Evolutionary conservation across 257 asterid genomes (phyloP).

Genomic region (Scutellaria baicalensis): DNA sequence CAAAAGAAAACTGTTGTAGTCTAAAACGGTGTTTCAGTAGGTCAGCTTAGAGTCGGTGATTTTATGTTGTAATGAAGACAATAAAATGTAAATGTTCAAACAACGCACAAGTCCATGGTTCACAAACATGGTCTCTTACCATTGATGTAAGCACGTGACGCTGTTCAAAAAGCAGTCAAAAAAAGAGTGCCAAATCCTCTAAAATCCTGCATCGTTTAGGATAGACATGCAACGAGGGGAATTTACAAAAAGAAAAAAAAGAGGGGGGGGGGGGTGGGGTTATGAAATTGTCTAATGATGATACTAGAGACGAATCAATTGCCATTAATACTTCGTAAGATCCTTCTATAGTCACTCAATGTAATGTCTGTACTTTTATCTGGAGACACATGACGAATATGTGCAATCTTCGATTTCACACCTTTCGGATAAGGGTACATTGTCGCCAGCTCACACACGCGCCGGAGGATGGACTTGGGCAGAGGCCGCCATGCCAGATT

Average conservation of each 20-base stretch:
- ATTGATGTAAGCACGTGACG: neutral
- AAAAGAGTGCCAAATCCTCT: neutral
- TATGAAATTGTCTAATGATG: neutral
- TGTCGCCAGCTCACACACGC: conserved; percentile 66
- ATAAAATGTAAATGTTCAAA: too few species aligned
- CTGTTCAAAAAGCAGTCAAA: conserved; percentile 2
- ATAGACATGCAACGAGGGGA: neutral
- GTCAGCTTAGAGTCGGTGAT: too few species aligned
- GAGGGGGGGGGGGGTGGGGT: neutral
- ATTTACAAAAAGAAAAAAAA: neutral
- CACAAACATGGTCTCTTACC: neutral
- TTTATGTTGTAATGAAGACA: neutral
- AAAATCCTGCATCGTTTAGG: conserved; percentile 6
- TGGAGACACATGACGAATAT: conserved; percentile 22
- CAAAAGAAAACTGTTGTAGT: too few species aligned
- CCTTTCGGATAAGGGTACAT: conserved; percentile 82
- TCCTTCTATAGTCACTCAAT: conserved; percentile 43
- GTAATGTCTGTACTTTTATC: conserved; percentile 48
- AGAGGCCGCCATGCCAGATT: conserved; percentile 88
- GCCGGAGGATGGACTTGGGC: conserved; percentile 67
- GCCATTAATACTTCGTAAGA: conserved; percentile 40
- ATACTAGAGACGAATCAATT: conserved; percentile 12
- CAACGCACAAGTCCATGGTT: neutral
- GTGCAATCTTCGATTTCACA: conserved; percentile 34
- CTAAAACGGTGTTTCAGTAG: too few species aligned